Conservation (phyloP, 1,284 basidiomycete genomes). For the Naganishia sp. region DNA sequence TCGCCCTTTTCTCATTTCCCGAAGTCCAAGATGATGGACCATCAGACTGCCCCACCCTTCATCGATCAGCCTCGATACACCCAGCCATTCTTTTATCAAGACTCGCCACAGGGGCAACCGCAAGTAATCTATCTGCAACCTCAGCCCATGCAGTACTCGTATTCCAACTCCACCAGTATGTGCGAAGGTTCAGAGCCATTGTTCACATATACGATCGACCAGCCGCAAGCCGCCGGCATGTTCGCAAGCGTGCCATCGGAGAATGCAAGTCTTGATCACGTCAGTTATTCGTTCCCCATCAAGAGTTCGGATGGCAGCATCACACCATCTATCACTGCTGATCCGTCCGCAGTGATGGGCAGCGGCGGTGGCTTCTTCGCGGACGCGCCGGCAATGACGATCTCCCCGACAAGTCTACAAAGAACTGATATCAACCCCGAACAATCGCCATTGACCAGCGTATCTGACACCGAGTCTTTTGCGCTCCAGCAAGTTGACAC, state of each 20-base stretch:
- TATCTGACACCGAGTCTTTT: conserved; percentile 3
- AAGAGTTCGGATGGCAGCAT: conserved; percentile 6
- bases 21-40: not conserved
- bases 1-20: not conserved
- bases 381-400: conserved; percentile 14
- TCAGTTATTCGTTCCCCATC: not conserved
- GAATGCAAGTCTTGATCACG: not conserved
- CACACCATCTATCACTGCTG: conserved; percentile 2
- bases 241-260: not conserved
- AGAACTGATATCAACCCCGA: not conserved
- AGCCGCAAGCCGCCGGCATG: not conserved
- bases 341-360: conserved; percentile 6
- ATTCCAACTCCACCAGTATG: not conserved
- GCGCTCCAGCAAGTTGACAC: not conserved
- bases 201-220: conserved; percentile 1
- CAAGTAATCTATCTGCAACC: conserved; percentile 17
- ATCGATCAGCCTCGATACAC: conserved; percentile 7
- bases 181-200: conserved; percentile 3
- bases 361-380: conserved; percentile 4
- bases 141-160: conserved; percentile 4
- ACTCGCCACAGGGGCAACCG: conserved; percentile 14
- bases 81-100: conserved; percentile 16
- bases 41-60: not conserved
- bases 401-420: conserved; percentile 24
- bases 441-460: conserved; percentile 5